Base-by-base conservation (phyloP, 805 yeast species). In the Alloascoidea africana region DNA sequence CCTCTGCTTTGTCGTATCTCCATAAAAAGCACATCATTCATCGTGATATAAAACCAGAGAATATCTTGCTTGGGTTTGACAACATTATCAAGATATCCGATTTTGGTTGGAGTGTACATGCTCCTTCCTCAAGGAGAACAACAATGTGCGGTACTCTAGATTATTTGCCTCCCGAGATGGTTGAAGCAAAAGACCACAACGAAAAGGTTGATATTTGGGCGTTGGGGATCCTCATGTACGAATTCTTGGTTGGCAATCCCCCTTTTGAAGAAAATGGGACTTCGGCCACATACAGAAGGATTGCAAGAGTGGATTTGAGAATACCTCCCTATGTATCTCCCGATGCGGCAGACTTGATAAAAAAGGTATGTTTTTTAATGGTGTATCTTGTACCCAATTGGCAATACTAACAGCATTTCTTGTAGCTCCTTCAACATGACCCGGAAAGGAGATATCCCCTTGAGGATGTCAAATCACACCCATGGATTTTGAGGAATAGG, bases 91-190 rank as follows among this genome's bases (percentile, higher is more conserved):
- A 87, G 53, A 66, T 89, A 30, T 79, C 95, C 15, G 98, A 89
- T 58, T 89, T 91, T 54, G 98, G 98, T 11, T 89, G 96, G 96
- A 80, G 94, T 39, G 89, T 87, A 2, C 75, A 74, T 45, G 68
- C 81, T 0, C 73, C 73, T 1, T 58, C 68, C 0, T 58, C 65
- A 0, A 23, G 30, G n/a, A 62, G 96, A 49, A 65, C 75, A n/a
- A 89, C 97, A 0, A 70, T 91, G 62, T 91, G 97, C 57, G 97
- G 98, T 0, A 91, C 98, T 0, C 62, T 89, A 32, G 97, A 91
- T 56, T 89, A 89, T 48, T 58, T 91, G n/a, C 93, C 97, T 0
- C 98, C 98, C 4, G 98, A 89, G 58, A 77, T 91, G 81, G 83
- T 89, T 4, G 91, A 80, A 43, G 76, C 82, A 1, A 75, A 70